Evolutionary conservation across 2,329 filamentous ascomycete genomes (phyloP), one percentile per base, ranked within the genome.

Genomic region (Sordariomycetes sp.): DNA sequence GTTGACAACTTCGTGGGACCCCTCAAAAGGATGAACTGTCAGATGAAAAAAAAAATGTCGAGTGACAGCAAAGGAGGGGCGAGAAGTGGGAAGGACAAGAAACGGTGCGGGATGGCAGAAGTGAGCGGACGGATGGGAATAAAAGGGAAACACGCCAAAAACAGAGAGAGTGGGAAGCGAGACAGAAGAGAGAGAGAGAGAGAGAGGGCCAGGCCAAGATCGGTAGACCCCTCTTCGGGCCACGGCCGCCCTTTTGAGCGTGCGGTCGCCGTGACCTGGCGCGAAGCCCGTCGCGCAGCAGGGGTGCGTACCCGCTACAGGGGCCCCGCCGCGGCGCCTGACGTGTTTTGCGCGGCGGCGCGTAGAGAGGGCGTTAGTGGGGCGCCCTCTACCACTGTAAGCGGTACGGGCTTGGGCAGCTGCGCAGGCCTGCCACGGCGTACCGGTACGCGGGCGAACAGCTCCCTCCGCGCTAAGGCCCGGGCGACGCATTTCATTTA

Each of bases 291-390:
- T 20, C 43, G 18, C 20, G 43, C 18, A 22, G 43, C 8, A 22
- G 43, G 28, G 40, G 40, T 6, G 25, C 24, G 54, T 56, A 56
- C 24, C 43, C 54, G 46, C 40, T 46, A 56, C 54, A 43, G 46
- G 22, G 40, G 48, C n/a, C 43, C 40, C 54, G 16, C 28, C 20
- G 22, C 8, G 25, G 18, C 10, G 16, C 40, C 48, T 50, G 40
- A 56, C 54, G 54, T 56, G 54, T 56, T 56, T 56, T 24, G 32
- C 40, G 54, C 54, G 54, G 54, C 24, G 24, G 5, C 24, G 40
- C 24, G 54, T 56, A 50, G 43, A 24, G 48, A 40, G 54, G 40
- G 46, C 28, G 40, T 22, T 22, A 50, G 48, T 51, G 46, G 48
- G 40, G 43, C 53, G 34, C 22, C 14, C 37, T 14, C 37, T 3